phyloP scores from a whole-genome alignment of 805 yeast species.

The Cyberlindnera euphorbiiphila region DNA sequence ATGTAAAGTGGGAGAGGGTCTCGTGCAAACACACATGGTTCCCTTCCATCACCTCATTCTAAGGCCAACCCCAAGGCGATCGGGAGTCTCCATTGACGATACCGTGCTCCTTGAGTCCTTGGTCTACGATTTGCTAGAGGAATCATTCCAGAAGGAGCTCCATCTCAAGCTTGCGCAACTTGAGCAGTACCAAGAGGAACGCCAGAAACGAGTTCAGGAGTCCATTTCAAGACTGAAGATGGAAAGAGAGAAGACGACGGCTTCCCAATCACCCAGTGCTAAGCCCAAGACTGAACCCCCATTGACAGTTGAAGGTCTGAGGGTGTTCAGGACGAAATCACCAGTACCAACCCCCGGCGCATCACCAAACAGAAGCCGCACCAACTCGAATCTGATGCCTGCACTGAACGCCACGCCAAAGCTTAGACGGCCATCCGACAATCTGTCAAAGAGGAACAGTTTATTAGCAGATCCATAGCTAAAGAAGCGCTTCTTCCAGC shows the following conservation, averaged over 20 bases:
- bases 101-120: constrained; percentile 7
- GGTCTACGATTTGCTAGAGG: constrained; percentile 15
- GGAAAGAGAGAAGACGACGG: constrained; percentile 9
- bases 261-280: constrained; percentile 7
- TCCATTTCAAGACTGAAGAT: constrained; percentile 13
- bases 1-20: constrained; percentile 6
- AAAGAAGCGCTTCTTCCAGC: neutral
- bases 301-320: constrained; percentile 19
- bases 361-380: constrained; percentile 22
- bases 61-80: constrained; percentile 23
- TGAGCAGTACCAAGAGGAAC: constrained; percentile 17
- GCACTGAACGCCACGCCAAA: constrained; percentile 9
- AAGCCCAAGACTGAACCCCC: constrained; percentile 1
- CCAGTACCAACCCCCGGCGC: constrained; percentile 20
- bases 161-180: constrained; percentile 15
- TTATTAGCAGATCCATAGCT: constrained; percentile 4
- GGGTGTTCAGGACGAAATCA: constrained; percentile 25
- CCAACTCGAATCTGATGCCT: constrained; percentile 12
- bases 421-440: constrained; percentile 23
- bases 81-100: constrained; percentile 12
- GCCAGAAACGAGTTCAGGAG: constrained; percentile 18
- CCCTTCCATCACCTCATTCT: constrained; percentile 27
- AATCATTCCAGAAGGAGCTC: constrained; percentile 10
- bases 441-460: constrained; percentile 20
- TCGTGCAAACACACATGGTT: constrained; percentile 9